Base-by-base conservation (phyloP, 768 basidiomycete species). In the Lactifluus echinatus region DNA sequence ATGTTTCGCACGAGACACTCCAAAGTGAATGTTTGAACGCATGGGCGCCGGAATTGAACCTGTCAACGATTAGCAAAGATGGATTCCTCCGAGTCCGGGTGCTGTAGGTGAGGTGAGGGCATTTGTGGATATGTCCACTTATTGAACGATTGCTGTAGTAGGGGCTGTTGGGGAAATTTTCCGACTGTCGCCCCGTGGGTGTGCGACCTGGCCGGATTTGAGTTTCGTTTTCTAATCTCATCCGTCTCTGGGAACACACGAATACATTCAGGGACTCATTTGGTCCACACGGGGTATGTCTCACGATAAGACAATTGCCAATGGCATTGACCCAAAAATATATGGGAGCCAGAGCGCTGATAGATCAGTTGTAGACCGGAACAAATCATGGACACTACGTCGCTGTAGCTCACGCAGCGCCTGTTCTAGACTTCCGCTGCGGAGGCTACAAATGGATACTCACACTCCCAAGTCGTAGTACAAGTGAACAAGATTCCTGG, bases 231-330 rank as follows among this genome's bases (percentile, higher is more conserved):
- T 55, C 29, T 29, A 42, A 47, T 21, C 21, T 26, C 17, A 23
- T 40, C 46, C 24, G 29, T 15, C 47, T 24, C 23, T n/a, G 47
- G 39, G 40, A 24, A 44, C n/a, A n/a, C n/a, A n/a, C n/a, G n/a
- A n/a, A n/a, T n/a, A n/a, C n/a, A n/a, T n/a, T n/a, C n/a, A n/a
- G n/a, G n/a, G n/a, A n/a, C n/a, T n/a, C n/a, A n/a, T n/a, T n/a
- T n/a, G n/a, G n/a, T n/a, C n/a, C n/a, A n/a, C n/a, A n/a, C n/a
- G n/a, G n/a, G n/a, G n/a, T n/a, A n/a, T n/a, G n/a, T 21, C 26
- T 45, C 34, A 15, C 36, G 26, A 21, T 37, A 8, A n/a, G 51
- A 57, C 55, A 56, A 56, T 56, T 36, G 21, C 19, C 14, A 45
- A 36, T 49, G 47, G 15, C 31, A 43, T 49, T 11, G 40, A 36